phyloP scores from a whole-genome alignment of 2,329 filamentous ascomycete genomes.

The Truncatella angustata region DNA sequence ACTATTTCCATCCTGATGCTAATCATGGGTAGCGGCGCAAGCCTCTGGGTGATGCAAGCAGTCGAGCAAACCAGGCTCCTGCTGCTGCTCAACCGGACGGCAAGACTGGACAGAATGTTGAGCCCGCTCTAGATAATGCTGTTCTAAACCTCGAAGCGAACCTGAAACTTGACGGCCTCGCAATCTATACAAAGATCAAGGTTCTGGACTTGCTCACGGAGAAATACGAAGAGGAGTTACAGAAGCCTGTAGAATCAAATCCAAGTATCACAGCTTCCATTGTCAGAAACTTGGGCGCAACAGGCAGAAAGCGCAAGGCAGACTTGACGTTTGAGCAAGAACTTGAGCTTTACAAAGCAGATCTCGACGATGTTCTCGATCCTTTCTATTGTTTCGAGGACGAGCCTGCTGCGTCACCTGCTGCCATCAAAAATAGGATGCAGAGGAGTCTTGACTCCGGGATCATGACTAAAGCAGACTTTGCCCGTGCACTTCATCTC shows the following conservation, averaged over 20 bases:
- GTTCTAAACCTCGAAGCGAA: neutral
- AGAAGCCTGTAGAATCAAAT: neutral
- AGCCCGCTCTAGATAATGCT: neutral
- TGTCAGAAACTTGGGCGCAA: neutral
- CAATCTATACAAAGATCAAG: neutral
- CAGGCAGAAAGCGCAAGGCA: constrained; percentile 24
- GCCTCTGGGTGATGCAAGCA: neutral
- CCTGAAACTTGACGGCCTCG: neutral
- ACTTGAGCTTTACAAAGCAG: constrained; percentile 25
- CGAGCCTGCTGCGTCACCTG: constrained; percentile 9
- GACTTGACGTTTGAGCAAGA: constrained; percentile 22
- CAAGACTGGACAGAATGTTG: neutral
- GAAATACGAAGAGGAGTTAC: neutral
- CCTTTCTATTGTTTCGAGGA: constrained; percentile 10
- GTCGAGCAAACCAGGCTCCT: neutral
- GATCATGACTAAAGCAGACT: constrained; percentile 24
- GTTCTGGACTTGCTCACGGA: neutral
- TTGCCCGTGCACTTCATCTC: constrained; percentile 15
- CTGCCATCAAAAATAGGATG: constrained; percentile 19
- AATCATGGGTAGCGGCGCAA: neutral
- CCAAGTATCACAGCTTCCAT: neutral
- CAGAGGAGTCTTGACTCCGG: constrained; percentile 20
- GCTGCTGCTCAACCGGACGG: neutral
- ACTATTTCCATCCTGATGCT: too few relatives aligned
- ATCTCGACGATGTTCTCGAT: constrained; percentile 17